These are phyloP conservation scores for Chaetomium cochliodes DNA, from an alignment of 495 filamentous ascomycete genomes.

Conservation along the genomic window DNA sequence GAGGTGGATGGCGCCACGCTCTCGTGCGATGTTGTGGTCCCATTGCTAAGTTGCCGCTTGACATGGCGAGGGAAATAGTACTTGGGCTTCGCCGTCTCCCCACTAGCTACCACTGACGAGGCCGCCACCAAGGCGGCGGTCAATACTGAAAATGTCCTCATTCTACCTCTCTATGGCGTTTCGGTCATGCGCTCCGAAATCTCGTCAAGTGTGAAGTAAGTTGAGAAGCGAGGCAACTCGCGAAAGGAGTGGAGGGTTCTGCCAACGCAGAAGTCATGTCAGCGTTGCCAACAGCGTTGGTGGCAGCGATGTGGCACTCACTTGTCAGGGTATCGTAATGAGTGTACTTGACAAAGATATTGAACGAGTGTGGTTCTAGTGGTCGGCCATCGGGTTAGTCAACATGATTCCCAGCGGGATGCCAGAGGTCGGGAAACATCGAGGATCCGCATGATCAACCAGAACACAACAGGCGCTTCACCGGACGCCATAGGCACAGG, in stretches of 20 bases:
- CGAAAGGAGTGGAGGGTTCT: conserved; percentile 26
- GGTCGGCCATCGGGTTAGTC: conserved; percentile 28
- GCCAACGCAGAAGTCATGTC: conserved; percentile 21
- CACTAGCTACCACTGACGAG: conserved; percentile 45
- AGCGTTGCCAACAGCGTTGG: conserved; percentile 32
- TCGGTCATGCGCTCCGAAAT: conserved; percentile 8
- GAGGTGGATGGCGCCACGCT: conserved; percentile 15
- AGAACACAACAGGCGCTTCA: conserved; percentile 1
- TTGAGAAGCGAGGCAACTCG: conserved; percentile 3
- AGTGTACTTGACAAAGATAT: conserved; percentile 63
- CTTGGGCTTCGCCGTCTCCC: conserved; percentile 49
- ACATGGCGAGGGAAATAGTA: conserved; percentile 61
- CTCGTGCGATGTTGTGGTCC: conserved; percentile 42
- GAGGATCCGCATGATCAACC: conserved; percentile 41
- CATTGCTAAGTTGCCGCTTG: conserved; percentile 55
- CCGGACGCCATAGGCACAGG: neutral
- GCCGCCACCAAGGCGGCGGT: conserved; percentile 53
- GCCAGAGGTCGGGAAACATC: conserved; percentile 25
- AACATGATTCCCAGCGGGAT: conserved; percentile 3
- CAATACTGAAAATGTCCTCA: conserved; percentile 52
- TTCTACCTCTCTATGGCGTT: conserved; percentile 33
- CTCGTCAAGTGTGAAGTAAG: neutral
- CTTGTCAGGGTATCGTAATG: conserved; percentile 58
- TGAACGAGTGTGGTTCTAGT: conserved; percentile 57
- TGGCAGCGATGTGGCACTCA: conserved; percentile 27